Evolutionary conservation across 805 yeast genomes (phyloP).

Genomic region (Cyberlindnera lachancei): DNA sequence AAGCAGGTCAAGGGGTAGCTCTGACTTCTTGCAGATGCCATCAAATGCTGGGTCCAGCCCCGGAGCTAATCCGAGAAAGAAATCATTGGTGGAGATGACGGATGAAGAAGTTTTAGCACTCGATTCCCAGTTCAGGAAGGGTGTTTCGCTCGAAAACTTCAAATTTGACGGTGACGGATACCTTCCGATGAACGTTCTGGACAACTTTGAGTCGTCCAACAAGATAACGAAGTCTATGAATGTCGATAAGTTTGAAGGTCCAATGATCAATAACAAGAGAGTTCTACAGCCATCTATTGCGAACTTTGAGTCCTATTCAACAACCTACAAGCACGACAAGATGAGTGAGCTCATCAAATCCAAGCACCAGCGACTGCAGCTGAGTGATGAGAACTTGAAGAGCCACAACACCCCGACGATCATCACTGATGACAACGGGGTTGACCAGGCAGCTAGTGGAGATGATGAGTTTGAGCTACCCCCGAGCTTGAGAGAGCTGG

Average conservation of each 20-base stretch:
- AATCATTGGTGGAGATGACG: conserved; percentile 21
- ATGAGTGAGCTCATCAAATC: conserved; percentile 13
- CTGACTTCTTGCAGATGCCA: too few relatives aligned
- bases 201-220: conserved; percentile 1
- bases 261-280: conserved; percentile 7
- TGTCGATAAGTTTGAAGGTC: conserved; percentile 16
- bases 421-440: not conserved
- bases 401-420: not conserved
- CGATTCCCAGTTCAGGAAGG: conserved; percentile 19
- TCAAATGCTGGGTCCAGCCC: too few relatives aligned
- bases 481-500: conserved; percentile 16
- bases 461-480: too few relatives aligned
- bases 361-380: too few relatives aligned
- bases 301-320: conserved; percentile 14
- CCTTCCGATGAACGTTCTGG: conserved; percentile 9
- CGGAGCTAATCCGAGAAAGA: conserved; percentile 12
- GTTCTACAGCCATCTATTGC: conserved; percentile 6
- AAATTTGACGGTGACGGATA: conserved; percentile 22
- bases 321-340: conserved; percentile 13
- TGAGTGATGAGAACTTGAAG: not conserved
- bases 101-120: conserved; percentile 19
- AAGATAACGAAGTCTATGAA: conserved; percentile 8
- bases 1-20: too few relatives aligned
- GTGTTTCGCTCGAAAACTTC: conserved; percentile 12
- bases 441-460: too few relatives aligned